Evolutionary conservation across 1,139 yeast genomes (phyloP).

Genomic region (Debaryomycetaceae sp.): DNA sequence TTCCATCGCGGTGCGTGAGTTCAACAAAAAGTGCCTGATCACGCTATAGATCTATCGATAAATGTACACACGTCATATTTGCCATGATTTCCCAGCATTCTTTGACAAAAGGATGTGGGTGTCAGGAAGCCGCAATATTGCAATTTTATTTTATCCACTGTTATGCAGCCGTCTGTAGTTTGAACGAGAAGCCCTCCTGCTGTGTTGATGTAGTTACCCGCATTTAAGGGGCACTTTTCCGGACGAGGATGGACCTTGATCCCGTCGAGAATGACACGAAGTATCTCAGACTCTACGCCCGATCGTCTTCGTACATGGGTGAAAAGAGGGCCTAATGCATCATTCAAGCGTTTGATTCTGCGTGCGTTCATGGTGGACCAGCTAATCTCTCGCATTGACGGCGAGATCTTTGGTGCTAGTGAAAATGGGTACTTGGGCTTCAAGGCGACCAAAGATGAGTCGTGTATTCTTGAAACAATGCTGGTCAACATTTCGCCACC

Average conservation of each 20-base stretch:
- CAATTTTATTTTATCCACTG: conserved; percentile 30
- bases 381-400: conserved; percentile 27
- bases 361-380: conserved; percentile 33
- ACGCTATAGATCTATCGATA: conserved; percentile 14
- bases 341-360: conserved; percentile 31
- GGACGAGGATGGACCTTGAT: no score
- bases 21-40: conserved; percentile 51
- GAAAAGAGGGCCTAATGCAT: conserved; percentile 51
- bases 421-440: conserved; percentile 25
- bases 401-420: conserved; percentile 45
- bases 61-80: no score
- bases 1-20: conserved; percentile 71
- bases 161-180: conserved; percentile 32
- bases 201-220: no score
- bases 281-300: no score
- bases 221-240: no score
- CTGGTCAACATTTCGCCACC: conserved; percentile 53
- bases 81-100: conserved; percentile 38
- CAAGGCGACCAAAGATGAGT: conserved; percentile 14
- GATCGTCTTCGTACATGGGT: no score
- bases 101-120: conserved; percentile 28
- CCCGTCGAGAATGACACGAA: no score
- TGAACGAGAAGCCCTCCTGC: conserved; percentile 20
- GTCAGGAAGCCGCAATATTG: conserved; percentile 43
- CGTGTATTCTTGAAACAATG: conserved; percentile 23